phyloP scores from a whole-genome alignment of 2,329 filamentous ascomycete species.

The Cadophora malorum region DNA sequence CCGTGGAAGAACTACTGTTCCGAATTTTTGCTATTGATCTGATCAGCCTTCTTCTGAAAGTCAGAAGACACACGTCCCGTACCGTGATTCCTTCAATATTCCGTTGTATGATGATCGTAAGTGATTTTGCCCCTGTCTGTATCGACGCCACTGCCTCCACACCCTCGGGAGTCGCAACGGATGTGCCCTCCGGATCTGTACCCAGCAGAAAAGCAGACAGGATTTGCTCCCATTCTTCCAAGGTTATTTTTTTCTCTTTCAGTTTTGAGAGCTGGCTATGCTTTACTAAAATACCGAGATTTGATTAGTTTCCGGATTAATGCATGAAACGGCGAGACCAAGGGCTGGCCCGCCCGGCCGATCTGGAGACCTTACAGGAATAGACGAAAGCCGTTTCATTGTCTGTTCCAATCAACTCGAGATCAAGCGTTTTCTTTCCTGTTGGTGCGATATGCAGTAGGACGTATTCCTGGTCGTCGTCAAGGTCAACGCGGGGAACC shows the following conservation, averaged over 20 bases:
- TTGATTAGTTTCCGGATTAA: constrained; percentile 41
- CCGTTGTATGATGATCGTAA: constrained; percentile 70
- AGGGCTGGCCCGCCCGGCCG: constrained; percentile 35
- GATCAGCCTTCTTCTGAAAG: constrained; percentile 24
- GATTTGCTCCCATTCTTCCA: constrained; percentile 71
- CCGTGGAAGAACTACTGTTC: constrained; percentile 63
- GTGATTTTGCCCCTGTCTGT: constrained; percentile 55
- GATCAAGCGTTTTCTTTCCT: constrained; percentile 61
- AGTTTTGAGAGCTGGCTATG: constrained; percentile 61
- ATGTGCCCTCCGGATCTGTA: constrained; percentile 48
- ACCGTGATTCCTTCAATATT: constrained; percentile 73
- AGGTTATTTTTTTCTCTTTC: constrained; percentile 59
- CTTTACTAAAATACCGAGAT: constrained; percentile 53
- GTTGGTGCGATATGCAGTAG: constrained; percentile 64
- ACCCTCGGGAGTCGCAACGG: constrained; percentile 61
- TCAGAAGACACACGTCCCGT: constrained; percentile 39
- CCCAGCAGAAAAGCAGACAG: constrained; percentile 63
- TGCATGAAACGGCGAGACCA: constrained; percentile 40
- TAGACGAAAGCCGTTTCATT: constrained; percentile 37
- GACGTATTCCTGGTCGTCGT: constrained; percentile 57
- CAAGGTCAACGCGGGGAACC: constrained; percentile 63
- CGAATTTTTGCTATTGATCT: constrained; percentile 67
- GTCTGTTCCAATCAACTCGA: constrained; percentile 73
- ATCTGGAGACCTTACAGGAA: constrained; percentile 41
- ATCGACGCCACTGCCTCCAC: constrained; percentile 65